Evolutionary conservation across 2,329 filamentous ascomycete genomes (phyloP).

Genomic region (Neurospora sp.): DNA sequence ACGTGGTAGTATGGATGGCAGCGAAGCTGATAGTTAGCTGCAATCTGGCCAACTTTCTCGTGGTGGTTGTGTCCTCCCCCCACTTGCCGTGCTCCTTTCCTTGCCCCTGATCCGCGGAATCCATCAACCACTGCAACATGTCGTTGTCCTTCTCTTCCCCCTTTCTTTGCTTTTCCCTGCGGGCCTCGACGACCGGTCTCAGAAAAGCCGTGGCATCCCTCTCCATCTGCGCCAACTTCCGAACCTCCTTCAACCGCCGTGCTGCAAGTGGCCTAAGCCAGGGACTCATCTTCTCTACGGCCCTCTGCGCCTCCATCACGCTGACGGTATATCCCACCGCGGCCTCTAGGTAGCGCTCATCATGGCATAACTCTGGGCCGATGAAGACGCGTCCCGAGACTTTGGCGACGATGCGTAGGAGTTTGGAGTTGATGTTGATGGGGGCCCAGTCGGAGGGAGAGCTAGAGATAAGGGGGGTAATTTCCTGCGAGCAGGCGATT

Average conservation of each 20-base stretch:
- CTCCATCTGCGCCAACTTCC: slow-evolving; percentile 22
- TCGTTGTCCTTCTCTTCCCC: slow-evolving; percentile 30
- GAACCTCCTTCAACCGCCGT: slow-evolving; percentile 24
- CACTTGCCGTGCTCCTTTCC: slow-evolving; percentile 21
- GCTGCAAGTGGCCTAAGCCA: slow-evolving; percentile 26
- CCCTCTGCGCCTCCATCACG: slow-evolving; percentile 25
- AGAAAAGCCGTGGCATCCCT: slow-evolving; percentile 26
- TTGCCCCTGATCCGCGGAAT: slow-evolving; percentile 12
- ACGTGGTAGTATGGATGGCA: slow-evolving; percentile 41
- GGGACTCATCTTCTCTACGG: slow-evolving; percentile 19
- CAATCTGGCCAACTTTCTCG: slow-evolving; percentile 27
- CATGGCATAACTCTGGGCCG: slow-evolving; percentile 34
- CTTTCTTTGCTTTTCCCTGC: slow-evolving; percentile 16
- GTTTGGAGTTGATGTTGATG: slow-evolving; percentile 28
- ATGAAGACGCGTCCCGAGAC: slow-evolving; percentile 38
- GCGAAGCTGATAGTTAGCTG: slow-evolving; percentile 37
- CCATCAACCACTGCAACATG: slow-evolving; percentile 37
- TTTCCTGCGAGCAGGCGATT: slow-evolving; percentile 22
- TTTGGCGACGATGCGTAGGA: slow-evolving; percentile 36
- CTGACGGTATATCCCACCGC: slow-evolving; percentile 38
- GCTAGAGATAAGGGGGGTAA: slow-evolving; percentile 18
- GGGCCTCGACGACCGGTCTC: slow-evolving; percentile 23
- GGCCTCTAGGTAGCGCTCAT: slow-evolving; percentile 33
- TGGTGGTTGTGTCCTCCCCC: slow-evolving; percentile 18
- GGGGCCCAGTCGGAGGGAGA: slow-evolving; percentile 25